Evolutionary conservation across 148 eudicot genomes (phyloP).

Genomic region (Vaccinium macrocarpon): DNA sequence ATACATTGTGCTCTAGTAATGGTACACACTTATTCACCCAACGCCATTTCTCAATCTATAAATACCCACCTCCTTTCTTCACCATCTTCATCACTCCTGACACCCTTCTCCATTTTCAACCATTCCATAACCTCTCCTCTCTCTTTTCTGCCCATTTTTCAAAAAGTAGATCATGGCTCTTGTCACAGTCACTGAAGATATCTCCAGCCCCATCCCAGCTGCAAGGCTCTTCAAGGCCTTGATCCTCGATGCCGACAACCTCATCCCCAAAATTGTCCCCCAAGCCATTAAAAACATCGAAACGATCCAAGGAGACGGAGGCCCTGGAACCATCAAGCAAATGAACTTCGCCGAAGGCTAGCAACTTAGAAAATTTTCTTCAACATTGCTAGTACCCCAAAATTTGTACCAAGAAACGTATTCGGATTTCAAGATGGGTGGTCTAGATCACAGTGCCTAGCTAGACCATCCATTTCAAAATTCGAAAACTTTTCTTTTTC

Average conservation of each 20-base stretch:
- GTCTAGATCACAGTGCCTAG: neutral
- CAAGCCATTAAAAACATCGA: constrained; percentile 29
- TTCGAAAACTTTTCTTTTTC: neutral
- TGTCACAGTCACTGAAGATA: constrained; percentile 20
- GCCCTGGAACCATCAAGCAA: constrained; percentile 30
- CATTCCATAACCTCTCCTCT: constrained; percentile 4
- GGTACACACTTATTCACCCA: neutral
- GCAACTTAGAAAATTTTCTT: neutral
- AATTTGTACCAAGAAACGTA: neutral
- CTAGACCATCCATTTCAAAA: neutral
- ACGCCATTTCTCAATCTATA: neutral
- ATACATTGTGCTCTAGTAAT: neutral
- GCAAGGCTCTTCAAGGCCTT: constrained; percentile 31
- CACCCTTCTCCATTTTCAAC: neutral
- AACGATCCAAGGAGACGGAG: constrained; percentile 26
- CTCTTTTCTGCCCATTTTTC: neutral
- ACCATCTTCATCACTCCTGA: neutral
- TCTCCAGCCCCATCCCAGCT: constrained; percentile 16
- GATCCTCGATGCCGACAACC: constrained; percentile 26
- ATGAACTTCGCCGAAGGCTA: constrained; percentile 28
- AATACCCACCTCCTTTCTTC: neutral
- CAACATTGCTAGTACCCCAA: no score
- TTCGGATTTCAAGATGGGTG: neutral
- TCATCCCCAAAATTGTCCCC: constrained; percentile 26
- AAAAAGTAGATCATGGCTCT: constrained; percentile 21